Conservation (phyloP, 169 alveolate genomes). For the Toxoplasma gondii region DNA sequence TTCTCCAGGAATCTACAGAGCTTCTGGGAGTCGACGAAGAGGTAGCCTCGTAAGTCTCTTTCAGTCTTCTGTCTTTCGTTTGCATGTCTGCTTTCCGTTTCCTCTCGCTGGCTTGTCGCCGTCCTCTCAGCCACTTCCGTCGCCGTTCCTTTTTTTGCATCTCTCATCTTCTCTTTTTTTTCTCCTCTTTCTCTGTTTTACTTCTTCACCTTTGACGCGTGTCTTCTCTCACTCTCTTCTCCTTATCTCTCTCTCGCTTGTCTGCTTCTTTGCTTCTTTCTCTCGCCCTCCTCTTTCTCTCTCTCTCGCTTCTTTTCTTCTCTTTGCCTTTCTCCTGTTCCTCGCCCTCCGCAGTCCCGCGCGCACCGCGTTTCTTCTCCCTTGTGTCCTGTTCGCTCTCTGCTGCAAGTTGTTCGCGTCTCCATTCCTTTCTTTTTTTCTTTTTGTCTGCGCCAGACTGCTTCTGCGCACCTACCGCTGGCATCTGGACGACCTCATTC, state of each 20-base stretch:
- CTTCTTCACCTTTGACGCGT: not conserved
- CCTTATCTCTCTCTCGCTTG: not conserved
- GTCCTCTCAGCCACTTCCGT: not conserved
- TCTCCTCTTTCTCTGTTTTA: not conserved
- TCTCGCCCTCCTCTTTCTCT: not conserved
- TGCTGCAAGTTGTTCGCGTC: too few species aligned
- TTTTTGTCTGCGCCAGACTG: conserved; percentile 2
- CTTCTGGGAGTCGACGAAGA: conserved; percentile 20
- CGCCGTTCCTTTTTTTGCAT: too few species aligned
- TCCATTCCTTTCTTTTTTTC: not conserved
- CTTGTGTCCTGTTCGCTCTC: not conserved
- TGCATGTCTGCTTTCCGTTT: not conserved
- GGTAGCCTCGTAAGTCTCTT: conserved; percentile 20
- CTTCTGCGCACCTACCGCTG: conserved; percentile 52
- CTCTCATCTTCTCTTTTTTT: not conserved
- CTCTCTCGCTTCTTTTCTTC: not conserved
- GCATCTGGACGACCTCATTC: conserved; percentile 53
- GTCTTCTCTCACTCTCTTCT: not conserved
- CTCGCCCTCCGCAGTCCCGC: not conserved
- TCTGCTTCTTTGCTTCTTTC: not conserved
- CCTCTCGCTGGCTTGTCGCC: not conserved
- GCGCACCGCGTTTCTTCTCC: not conserved
- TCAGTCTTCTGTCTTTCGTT: not conserved
- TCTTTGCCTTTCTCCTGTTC: not conserved
- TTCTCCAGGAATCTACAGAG: conserved; percentile 11